Conservation (phyloP, 1,284 basidiomycete genomes). For the Neonothopanus nambi region DNA sequence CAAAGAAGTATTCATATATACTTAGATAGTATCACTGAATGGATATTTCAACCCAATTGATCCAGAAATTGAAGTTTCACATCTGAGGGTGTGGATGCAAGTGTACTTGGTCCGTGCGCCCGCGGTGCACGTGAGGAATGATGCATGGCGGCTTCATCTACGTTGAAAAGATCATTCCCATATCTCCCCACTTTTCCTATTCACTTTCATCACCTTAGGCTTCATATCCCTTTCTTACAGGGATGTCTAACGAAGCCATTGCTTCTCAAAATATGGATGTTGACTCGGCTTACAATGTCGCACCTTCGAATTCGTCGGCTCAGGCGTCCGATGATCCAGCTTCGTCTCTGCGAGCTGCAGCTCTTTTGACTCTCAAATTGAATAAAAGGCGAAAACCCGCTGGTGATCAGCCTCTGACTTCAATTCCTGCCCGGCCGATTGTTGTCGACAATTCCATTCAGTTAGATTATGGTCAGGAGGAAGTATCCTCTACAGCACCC, state of each 20-base stretch:
- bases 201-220: constrained; percentile 17
- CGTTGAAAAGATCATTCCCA: too few relatives aligned
- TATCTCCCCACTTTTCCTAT: too few relatives aligned
- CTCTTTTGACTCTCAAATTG: constrained; percentile 62
- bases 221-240: constrained; percentile 28
- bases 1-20: neutral
- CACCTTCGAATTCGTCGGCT: neutral
- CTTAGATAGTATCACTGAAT: neutral
- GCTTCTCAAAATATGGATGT: neutral
- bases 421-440: constrained; percentile 36
- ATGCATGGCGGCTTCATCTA: neutral
- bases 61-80: too few relatives aligned
- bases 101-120: constrained; percentile 4
- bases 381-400: constrained; percentile 56
- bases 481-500: constrained; percentile 26
- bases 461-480: constrained; percentile 73
- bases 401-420: constrained; percentile 29
- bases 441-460: constrained; percentile 45
- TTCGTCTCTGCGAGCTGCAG: constrained; percentile 65
- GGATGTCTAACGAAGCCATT: neutral
- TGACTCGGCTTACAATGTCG: neutral
- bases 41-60: neutral
- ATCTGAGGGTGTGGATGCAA: too few relatives aligned
- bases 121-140: neutral
- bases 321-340: constrained; percentile 39